Evolutionary conservation across 352 stramenopile species (phyloP), one percentile per base, ranked within the genome.

Genomic region (Pythium dissimile): DNA sequence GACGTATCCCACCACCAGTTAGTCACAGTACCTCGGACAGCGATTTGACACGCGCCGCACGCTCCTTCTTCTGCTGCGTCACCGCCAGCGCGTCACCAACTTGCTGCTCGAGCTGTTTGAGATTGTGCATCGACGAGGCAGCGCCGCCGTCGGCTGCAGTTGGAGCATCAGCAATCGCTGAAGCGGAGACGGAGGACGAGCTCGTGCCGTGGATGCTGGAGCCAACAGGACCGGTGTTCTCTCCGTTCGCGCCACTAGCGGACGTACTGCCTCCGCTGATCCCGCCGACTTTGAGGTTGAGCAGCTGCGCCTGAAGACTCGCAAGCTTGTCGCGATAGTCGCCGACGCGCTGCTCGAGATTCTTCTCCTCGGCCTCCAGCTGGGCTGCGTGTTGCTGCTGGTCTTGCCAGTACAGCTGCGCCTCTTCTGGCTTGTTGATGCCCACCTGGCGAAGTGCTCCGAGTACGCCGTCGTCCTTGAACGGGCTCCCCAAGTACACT

Each of bases 401-500:
- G 51, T 90, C 85, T 54, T 89, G 75, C 83, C 83, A 91, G 63
- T 84, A 90, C 24, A 85, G 48, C 35, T 90, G 61, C 10, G 79
- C 77, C 18, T 88, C 79, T 38, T 93, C 81, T 10, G 77, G 77
- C 35, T 82, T 77, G 72, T 91, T 91, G 61, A 91, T 86, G 13
- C 83, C 83, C 12, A 89, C 83, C 34, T 90, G 83, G 5, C 83
- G 80, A 37, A 93, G 62, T 0, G 82, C 69, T 0, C 81, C 83
- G 20, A 93, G 50, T 44, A 93, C 67, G 9, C 80, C 83, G 41
- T 91, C 80, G 48, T 90, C 80, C 48, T 84, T 86, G 68, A 77
- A 90, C 21, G 75, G 66, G 32, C 77, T 86, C 2, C 80, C 80
- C n/a, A 89, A 53, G 44, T 91, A 93, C 20, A 84, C 41, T 37